Conservation (phyloP, 352 stramenopile genomes). For the Phytophthora idaei region DNA sequence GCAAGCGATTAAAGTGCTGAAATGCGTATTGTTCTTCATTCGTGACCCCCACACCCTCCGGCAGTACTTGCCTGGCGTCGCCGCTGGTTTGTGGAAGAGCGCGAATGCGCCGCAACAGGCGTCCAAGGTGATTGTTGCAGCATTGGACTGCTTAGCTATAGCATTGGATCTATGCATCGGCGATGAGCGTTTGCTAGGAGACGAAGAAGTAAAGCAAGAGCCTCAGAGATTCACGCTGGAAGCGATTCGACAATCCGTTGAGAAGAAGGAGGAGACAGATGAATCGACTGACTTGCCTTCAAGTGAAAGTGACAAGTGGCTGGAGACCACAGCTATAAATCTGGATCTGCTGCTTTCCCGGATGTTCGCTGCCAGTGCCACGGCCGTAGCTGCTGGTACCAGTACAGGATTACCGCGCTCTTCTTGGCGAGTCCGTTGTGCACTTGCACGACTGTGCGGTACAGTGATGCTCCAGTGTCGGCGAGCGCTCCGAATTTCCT, state of each 20-base stretch:
- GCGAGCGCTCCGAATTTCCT: slow-evolving; percentile 50
- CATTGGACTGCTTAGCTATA: slow-evolving; percentile 56
- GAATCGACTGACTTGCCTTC: neutral
- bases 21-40: slow-evolving; percentile 45
- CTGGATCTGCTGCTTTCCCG: slow-evolving; percentile 65
- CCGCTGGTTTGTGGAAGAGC: slow-evolving; percentile 65
- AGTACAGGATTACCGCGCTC: slow-evolving; percentile 39
- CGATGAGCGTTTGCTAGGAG: slow-evolving; percentile 20
- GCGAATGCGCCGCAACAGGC: slow-evolving; percentile 69
- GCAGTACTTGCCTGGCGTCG: slow-evolving; percentile 77
- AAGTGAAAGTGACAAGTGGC: slow-evolving; percentile 50
- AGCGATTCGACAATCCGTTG: slow-evolving; percentile 34
- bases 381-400: slow-evolving; percentile 28
- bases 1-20: slow-evolving; percentile 48
- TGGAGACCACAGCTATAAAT: slow-evolving; percentile 59
- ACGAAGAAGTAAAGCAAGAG: slow-evolving; percentile 16
- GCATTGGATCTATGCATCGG: slow-evolving; percentile 45
- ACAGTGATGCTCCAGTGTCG: slow-evolving; percentile 63
- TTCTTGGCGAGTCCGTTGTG: slow-evolving; percentile 69
- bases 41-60: slow-evolving; percentile 46
- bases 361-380: slow-evolving; percentile 51
- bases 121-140: slow-evolving; percentile 67
- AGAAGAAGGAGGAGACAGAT: slow-evolving; percentile 11
- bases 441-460: slow-evolving; percentile 65
- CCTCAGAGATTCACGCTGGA: slow-evolving; percentile 35